Percentiles rank a stretch among this genome's conserved stretches.
Evolutionary conservation across 1,284 basidiomycete species (phyloP).

Genomic region (Anthracocystis panici-leucophaei): DNA sequence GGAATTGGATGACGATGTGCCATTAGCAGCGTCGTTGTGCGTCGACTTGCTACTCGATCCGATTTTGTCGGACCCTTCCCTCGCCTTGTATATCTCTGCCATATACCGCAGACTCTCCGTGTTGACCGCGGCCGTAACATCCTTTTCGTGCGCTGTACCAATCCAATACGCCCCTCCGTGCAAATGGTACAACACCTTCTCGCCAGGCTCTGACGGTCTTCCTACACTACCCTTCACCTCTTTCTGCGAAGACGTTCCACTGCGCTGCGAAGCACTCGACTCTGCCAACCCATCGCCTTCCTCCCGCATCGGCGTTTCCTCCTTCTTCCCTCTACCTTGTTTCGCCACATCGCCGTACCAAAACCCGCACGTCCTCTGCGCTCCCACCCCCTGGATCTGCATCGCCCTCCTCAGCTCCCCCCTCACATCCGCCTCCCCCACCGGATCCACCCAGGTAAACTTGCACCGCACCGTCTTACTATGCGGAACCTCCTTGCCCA

Average conservation of each 20-base stretch:
- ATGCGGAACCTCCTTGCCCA: slow-evolving; percentile 58
- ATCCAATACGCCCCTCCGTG: slow-evolving; percentile 68
- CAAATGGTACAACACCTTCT: slow-evolving; percentile 61
- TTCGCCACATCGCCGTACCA: slow-evolving; percentile 57
- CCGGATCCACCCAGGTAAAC: slow-evolving; percentile 59
- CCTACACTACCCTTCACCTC: slow-evolving; percentile 39
- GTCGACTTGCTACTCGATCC: not conserved
- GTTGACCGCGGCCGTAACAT: slow-evolving; percentile 60
- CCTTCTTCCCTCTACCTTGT: not conserved
- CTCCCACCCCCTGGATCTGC: slow-evolving; percentile 45
- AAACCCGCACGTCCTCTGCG: slow-evolving; percentile 57
- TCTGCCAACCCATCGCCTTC: not conserved
- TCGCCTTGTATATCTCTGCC: slow-evolving; percentile 46
- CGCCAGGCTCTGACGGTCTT: slow-evolving; percentile 42
- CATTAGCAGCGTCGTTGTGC: not conserved
- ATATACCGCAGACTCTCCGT: slow-evolving; percentile 52
- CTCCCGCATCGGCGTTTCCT: slow-evolving; percentile 10
- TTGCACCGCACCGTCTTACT: slow-evolving; percentile 56
- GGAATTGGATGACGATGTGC: not conserved
- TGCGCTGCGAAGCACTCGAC: slow-evolving; percentile 12
- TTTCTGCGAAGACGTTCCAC: not conserved
- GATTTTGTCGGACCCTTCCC: not conserved
- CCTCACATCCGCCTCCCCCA: slow-evolving; percentile 40
- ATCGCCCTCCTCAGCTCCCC: slow-evolving; percentile 62
- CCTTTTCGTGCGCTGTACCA: slow-evolving; percentile 59